Evolutionary conservation across 352 stramenopile genomes (phyloP).

Genomic region (Pythium plurisporium): DNA sequence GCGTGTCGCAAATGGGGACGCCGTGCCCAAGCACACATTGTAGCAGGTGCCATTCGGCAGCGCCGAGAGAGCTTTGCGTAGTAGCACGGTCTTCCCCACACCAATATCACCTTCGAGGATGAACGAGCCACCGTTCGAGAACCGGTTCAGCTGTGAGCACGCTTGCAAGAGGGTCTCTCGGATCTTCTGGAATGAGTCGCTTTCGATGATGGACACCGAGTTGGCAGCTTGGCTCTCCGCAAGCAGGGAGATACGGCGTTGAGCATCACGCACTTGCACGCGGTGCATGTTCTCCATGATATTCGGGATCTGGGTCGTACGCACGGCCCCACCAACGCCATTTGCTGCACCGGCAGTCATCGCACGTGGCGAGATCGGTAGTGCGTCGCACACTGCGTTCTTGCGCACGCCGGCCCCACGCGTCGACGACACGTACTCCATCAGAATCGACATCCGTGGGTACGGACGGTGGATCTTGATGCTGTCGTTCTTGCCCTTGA

Average conservation of each 20-base stretch:
- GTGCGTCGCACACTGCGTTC: conserved; percentile 25
- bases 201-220: conserved; percentile 53
- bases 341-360: neutral
- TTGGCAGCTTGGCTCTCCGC: conserved; percentile 43
- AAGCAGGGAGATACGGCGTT: conserved; percentile 53
- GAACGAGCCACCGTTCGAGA: conserved; percentile 61
- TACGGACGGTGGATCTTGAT: conserved; percentile 88
- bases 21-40: conserved; percentile 62
- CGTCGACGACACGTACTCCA: conserved; percentile 66
- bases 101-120: conserved; percentile 82
- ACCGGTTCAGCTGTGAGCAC: conserved; percentile 61
- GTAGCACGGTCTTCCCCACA: conserved; percentile 77
- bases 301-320: conserved; percentile 55
- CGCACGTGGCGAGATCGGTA: conserved; percentile 5
- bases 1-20: conserved; percentile 65
- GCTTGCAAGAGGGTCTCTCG: conserved; percentile 54
- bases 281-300: conserved; percentile 86
- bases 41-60: conserved; percentile 42
- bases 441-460: conserved; percentile 78
- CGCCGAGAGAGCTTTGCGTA: conserved; percentile 48
- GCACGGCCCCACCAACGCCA: conserved; percentile 1
- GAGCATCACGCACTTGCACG: conserved; percentile 78
- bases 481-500: conserved; percentile 92
- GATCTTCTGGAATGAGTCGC: conserved; percentile 48
- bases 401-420: neutral